A percentile compares a stretch with the other conserved stretches of the same genome.
phyloP scores from a whole-genome alignment of 768 basidiomycete genomes.

The Kwoniella pini region DNA sequence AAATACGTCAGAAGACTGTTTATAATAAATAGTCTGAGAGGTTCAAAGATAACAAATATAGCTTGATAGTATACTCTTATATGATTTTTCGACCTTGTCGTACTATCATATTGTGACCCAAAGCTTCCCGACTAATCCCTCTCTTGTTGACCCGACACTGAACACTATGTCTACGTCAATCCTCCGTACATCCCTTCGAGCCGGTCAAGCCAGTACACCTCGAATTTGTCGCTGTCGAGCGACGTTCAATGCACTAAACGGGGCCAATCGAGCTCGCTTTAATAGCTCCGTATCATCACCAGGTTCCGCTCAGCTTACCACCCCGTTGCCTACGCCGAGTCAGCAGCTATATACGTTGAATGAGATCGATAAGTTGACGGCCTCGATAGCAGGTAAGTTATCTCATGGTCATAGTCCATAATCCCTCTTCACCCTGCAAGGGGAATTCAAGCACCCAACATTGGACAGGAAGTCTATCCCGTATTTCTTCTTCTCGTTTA shows the following conservation, averaged over 20 bases:
- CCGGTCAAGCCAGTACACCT: background rate
- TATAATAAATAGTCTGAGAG: background rate
- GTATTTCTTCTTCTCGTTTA: no score
- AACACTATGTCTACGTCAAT: conserved; percentile 1
- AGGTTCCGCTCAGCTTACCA: background rate
- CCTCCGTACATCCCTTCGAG: conserved; percentile 5
- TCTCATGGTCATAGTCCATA: no score
- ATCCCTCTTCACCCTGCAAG: no score
- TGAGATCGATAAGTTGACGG: conserved; percentile 48
- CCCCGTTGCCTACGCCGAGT: conserved; percentile 22
- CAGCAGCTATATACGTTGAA: conserved; percentile 42
- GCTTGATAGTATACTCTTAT: no score
- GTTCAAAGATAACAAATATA: no score
- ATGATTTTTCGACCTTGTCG: no score
- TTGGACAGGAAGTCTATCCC: no score
- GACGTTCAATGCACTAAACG: background rate
- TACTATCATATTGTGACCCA: no score
- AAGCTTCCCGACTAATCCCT: background rate
- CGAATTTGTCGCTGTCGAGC: background rate
- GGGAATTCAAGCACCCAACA: no score
- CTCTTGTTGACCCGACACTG: background rate
- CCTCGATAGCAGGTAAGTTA: conserved; percentile 43
- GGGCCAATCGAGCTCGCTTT: background rate
- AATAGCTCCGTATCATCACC: conserved; percentile 1
- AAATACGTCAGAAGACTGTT: background rate